These are phyloP conservation scores for Chloranthus sessilifolius DNA, from an alignment of 164 flowering plant species.

Conservation along the genomic window DNA sequence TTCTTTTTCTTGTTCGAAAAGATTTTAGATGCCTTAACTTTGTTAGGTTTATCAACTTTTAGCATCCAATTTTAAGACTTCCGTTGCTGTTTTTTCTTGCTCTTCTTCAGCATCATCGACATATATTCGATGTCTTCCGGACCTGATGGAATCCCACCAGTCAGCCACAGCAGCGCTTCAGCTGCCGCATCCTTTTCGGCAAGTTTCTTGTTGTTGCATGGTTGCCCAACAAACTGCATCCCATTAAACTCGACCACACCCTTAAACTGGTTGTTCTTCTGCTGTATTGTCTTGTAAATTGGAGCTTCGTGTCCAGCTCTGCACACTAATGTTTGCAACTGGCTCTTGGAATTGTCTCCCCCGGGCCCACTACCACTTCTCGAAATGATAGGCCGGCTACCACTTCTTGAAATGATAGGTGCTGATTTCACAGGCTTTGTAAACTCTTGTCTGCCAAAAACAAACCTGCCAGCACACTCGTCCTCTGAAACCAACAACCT, in stretches of 20 bases:
- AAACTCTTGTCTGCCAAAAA: constrained; percentile 44
- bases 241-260: constrained; percentile 72
- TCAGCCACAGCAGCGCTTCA: constrained; percentile 72
- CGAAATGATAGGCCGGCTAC: constrained; percentile 11
- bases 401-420: not conserved
- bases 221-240: constrained; percentile 66
- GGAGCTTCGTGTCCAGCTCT: constrained; percentile 74
- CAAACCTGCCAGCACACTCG: constrained; percentile 68
- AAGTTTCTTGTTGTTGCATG: constrained; percentile 72
- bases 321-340: constrained; percentile 75
- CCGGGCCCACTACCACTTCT: constrained; percentile 65
- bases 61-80: not conserved
- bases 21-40: too few species aligned
- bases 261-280: constrained; percentile 54
- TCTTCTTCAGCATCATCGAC: constrained; percentile 65
- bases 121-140: constrained; percentile 43
- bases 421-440: constrained; percentile 6
- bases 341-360: constrained; percentile 85
- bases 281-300: constrained; percentile 52
- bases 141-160: constrained; percentile 37
- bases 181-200: constrained; percentile 95
- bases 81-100: constrained; percentile 49
- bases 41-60: too few species aligned
- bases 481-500: constrained; percentile 67
- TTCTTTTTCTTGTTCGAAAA: too few species aligned